These are phyloP conservation scores for Schwanniomyces etchellsii DNA, from an alignment of 1,139 yeast species.

Conservation along the genomic window DNA sequence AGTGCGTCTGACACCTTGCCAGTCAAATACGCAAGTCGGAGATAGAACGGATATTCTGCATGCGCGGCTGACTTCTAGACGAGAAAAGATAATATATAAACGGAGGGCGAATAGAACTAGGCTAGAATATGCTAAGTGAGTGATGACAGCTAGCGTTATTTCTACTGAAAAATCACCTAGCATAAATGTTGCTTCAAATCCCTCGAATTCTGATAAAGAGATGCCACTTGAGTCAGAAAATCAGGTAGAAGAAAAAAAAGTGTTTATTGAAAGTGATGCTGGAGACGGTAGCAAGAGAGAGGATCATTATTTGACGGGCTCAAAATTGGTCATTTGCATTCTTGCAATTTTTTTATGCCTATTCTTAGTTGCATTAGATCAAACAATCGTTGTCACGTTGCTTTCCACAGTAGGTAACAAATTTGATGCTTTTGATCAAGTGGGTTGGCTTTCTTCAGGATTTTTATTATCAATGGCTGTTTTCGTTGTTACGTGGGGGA, in stretches of 20 bases:
- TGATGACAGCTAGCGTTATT: no score
- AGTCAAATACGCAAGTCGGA: no score
- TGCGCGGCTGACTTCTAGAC: no score
- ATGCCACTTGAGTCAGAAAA: background rate
- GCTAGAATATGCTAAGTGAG: no score
- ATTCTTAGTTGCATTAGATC: conserved; percentile 36
- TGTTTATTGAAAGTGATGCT: conserved; percentile 29
- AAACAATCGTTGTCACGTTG: conserved; percentile 34
- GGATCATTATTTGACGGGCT: conserved; percentile 32
- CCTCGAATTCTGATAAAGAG: background rate
- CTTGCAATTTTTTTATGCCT: conserved; percentile 23
- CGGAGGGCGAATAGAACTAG: no score
- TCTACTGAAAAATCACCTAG: no score
- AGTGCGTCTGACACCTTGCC: no score
- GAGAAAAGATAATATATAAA: no score
- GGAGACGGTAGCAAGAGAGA: conserved; percentile 39
- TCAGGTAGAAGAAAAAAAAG: conserved; percentile 1
- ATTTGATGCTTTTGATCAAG: conserved; percentile 21
- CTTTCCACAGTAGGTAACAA: conserved; percentile 33
- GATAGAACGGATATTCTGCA: no score
- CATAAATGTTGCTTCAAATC: no score
- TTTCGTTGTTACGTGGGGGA: conserved; percentile 34
- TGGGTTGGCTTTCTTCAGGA: conserved; percentile 26
- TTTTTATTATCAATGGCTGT: conserved; percentile 27
- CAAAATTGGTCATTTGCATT: conserved; percentile 20